phyloP scores from a whole-genome alignment of 2,329 filamentous ascomycete species.

The Colletotrichum gloeosporioides region DNA sequence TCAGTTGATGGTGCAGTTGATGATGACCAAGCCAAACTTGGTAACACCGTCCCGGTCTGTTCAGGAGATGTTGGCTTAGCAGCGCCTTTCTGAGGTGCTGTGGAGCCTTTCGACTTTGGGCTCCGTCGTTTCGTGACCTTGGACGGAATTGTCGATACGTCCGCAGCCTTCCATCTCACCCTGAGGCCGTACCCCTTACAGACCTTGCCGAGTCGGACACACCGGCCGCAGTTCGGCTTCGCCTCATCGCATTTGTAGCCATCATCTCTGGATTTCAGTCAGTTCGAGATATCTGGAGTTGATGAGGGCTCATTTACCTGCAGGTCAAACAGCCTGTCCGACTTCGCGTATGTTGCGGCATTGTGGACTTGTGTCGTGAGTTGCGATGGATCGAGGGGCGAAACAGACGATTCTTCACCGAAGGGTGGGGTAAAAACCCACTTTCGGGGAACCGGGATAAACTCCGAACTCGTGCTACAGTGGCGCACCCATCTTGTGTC shows the following conservation, averaged over 20 bases:
- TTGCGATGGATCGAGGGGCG: neutral
- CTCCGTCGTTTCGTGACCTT: neutral
- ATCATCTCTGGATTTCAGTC: conserved; percentile 27
- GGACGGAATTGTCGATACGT: neutral
- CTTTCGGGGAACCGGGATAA: neutral
- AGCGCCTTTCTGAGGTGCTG: rapidly evolving
- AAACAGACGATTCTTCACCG: neutral
- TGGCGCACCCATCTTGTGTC: neutral
- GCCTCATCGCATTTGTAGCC: conserved; percentile 38
- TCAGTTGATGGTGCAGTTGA: neutral
- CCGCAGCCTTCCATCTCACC: conserved; percentile 30
- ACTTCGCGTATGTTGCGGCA: conserved; percentile 12
- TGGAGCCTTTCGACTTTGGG: neutral
- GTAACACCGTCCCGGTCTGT: rapidly evolving
- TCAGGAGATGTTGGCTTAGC: rapidly evolving
- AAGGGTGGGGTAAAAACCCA: neutral
- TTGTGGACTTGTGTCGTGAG: neutral
- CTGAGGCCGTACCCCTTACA: conserved; percentile 35
- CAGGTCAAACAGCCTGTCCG: conserved; percentile 16
- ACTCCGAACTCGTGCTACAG: neutral
- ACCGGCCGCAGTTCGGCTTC: conserved; percentile 33
- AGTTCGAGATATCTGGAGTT: rapidly evolving
- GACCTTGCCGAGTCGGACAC: conserved; percentile 31
- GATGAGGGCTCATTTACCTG: neutral
- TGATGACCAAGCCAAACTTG: neutral